Conservation (phyloP, 805 yeast species). For the Peterozyma toletana region DNA sequence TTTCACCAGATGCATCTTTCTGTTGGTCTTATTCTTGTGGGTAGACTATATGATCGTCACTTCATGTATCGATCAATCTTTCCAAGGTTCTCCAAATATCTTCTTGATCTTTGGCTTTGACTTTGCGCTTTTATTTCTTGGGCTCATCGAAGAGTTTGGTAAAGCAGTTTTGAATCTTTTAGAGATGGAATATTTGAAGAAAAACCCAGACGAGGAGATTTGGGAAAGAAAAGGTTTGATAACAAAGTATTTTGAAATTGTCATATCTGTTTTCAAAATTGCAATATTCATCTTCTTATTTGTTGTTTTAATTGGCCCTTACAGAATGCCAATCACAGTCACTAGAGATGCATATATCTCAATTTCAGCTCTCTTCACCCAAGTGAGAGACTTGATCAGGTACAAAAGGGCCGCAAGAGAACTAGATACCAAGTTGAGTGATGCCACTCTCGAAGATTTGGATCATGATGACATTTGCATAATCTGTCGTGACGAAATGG, state of each 20-base stretch:
- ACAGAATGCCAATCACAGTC: slow-evolving; percentile 22
- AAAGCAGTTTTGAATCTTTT: slow-evolving; percentile 44
- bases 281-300: slow-evolving; percentile 38
- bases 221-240: slow-evolving; percentile 70
- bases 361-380: slow-evolving; percentile 19
- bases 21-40: slow-evolving; percentile 34
- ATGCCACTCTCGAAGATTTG: slow-evolving; percentile 59
- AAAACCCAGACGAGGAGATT: slow-evolving; percentile 46
- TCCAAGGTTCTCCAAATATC: slow-evolving; percentile 45
- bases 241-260: slow-evolving; percentile 49
- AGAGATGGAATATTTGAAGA: slow-evolving; percentile 44
- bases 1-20: slow-evolving; percentile 33
- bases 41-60: slow-evolving; percentile 48
- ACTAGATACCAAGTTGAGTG: slow-evolving; percentile 53
- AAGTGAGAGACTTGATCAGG: slow-evolving; percentile 28
- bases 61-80: slow-evolving; percentile 48
- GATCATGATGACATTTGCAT: slow-evolving; percentile 67
- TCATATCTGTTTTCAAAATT: slow-evolving; percentile 40
- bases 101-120: slow-evolving; percentile 71
- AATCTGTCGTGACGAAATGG: slow-evolving; percentile 89
- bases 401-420: slow-evolving; percentile 43
- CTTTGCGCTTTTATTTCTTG: slow-evolving; percentile 56
- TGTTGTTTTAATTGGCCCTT: slow-evolving; percentile 32
- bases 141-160: slow-evolving; percentile 35
- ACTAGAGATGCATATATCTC: slow-evolving; percentile 22